A percentile compares a stretch with the other conserved stretches of the same genome.
Evolutionary conservation across 768 basidiomycete species (phyloP).

Genomic region (Albatrellus ellisii): DNA sequence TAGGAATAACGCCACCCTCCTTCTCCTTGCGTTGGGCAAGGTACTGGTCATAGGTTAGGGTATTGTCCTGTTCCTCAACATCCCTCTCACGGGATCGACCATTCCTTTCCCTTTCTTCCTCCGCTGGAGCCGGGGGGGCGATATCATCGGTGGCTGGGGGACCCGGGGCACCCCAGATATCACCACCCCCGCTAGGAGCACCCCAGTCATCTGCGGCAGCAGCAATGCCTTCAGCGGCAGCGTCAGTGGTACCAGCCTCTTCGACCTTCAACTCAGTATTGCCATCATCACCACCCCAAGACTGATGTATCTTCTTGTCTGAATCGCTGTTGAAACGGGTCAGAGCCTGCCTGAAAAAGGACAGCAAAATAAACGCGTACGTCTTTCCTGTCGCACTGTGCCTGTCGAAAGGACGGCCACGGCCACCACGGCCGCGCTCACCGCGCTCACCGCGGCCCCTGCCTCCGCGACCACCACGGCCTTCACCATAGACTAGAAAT

Average conservation of each 20-base stretch:
- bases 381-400: constrained; percentile 79
- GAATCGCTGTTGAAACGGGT: constrained; percentile 64
- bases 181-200: constrained; percentile 15
- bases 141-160: constrained; percentile 18
- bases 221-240: constrained; percentile 33
- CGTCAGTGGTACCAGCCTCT: constrained; percentile 61
- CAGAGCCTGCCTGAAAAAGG: constrained; percentile 4
- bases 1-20: constrained; percentile 44
- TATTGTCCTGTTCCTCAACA: constrained; percentile 83
- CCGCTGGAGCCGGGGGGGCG: constrained; percentile 21
- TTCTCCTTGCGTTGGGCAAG: constrained; percentile 67
- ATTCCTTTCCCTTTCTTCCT: constrained; percentile 20
- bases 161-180: constrained; percentile 21
- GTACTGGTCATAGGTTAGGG: constrained; percentile 89
- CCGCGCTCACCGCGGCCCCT: constrained; percentile 33
- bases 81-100: constrained; percentile 40
- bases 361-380: constrained; percentile 22
- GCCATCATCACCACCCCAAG: constrained; percentile 92
- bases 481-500: constrained; percentile 30
- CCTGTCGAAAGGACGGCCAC: constrained; percentile 73
- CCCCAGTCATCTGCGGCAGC: constrained; percentile 25
- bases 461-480: constrained; percentile 27
- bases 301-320: constrained; percentile 88
- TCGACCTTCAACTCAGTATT: constrained; percentile 74
- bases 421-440: constrained; percentile 41